These are phyloP conservation scores for Phytophthora kernoviae DNA, from an alignment of 352 stramenopile genomes.

Conservation along the genomic window DNA sequence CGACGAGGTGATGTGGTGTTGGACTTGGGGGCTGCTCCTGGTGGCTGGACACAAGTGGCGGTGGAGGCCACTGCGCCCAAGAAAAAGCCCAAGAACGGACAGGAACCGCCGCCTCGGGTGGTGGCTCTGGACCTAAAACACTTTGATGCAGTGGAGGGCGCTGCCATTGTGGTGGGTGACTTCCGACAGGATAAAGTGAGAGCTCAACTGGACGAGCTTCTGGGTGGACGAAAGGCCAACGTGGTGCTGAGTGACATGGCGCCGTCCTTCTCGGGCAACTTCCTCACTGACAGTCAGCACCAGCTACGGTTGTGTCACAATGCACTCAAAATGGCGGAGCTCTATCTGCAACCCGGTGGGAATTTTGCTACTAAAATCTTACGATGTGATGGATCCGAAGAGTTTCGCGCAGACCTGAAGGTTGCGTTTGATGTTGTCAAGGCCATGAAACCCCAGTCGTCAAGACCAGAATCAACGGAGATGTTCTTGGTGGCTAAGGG, in stretches of 20 bases:
- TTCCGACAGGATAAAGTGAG: constrained; percentile 71
- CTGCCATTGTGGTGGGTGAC: constrained; percentile 76
- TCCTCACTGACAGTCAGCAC: constrained; percentile 74
- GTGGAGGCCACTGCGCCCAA: constrained; percentile 53
- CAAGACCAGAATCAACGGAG: constrained; percentile 81
- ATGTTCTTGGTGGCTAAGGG: constrained; percentile 86
- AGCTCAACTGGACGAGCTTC: constrained; percentile 52
- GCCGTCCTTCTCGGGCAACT: constrained; percentile 80
- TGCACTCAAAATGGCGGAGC: constrained; percentile 83
- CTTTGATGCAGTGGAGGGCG: constrained; percentile 77
- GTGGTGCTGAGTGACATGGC: constrained; percentile 92
- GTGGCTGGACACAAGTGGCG: constrained; percentile 86
- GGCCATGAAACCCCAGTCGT: constrained; percentile 82
- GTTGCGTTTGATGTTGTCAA: constrained; percentile 63
- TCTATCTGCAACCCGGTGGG: constrained; percentile 78
- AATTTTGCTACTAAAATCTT: constrained; percentile 87
- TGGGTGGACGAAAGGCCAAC: constrained; percentile 57
- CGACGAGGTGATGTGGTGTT: constrained; percentile 69
- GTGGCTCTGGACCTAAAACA: constrained; percentile 77
- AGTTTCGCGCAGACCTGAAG: constrained; percentile 81
- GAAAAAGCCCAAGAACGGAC: constrained; percentile 16
- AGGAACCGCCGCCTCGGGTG: constrained; percentile 34
- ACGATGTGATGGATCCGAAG: constrained; percentile 72
- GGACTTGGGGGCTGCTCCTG: constrained; percentile 83
- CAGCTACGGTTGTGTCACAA: constrained; percentile 88